A percentile compares a stretch with the other conserved stretches of the same genome.
Evolutionary conservation across 768 basidiomycete genomes (phyloP).

Genomic region (Agaricus bisporus): DNA sequence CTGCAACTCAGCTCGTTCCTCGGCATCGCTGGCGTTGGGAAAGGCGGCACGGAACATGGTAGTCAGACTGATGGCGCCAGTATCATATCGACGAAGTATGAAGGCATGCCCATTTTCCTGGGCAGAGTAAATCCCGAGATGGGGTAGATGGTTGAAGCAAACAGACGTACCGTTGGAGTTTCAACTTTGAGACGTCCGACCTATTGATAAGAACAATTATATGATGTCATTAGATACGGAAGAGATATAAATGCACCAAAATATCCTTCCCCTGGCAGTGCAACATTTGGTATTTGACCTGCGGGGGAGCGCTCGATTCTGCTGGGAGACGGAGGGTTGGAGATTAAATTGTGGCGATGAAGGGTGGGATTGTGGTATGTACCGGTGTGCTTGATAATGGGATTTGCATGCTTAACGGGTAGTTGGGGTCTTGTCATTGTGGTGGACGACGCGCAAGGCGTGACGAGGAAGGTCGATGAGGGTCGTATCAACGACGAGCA

Average conservation of each 20-base stretch:
- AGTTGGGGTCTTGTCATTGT: slow-evolving; percentile 46
- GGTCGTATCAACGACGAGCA: slow-evolving; percentile 11
- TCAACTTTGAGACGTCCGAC: slow-evolving; percentile 85
- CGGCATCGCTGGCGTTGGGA: slow-evolving; percentile 68
- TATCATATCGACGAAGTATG: slow-evolving; percentile 90
- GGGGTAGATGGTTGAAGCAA: slow-evolving; percentile 6
- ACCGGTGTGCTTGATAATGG: slow-evolving; percentile 31
- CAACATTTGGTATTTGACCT: slow-evolving; percentile 90
- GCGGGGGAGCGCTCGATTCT: slow-evolving; percentile 37
- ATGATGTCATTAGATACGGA: neutral
- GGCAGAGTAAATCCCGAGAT: slow-evolving; percentile 14
- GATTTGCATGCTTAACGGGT: slow-evolving; percentile 45
- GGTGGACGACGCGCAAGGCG: slow-evolving; percentile 12
- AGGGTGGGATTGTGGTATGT: slow-evolving; percentile 19
- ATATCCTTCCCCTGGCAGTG: slow-evolving; percentile 84
- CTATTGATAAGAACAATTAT: slow-evolving; percentile 28
- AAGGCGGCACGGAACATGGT: slow-evolving; percentile 97
- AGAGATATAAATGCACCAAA: slow-evolving; percentile 44
- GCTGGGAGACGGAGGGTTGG: slow-evolving; percentile 10
- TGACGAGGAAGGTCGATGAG: slow-evolving; percentile 13
- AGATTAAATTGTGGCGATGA: slow-evolving; percentile 2
- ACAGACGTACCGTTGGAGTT: slow-evolving; percentile 61
- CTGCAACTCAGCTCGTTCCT: slow-evolving; percentile 72
- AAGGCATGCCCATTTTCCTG: slow-evolving; percentile 84
- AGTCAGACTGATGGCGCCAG: slow-evolving; percentile 84